Evolutionary conservation across 331 rosid species (phyloP), one percentile per base, ranked within the genome.

Genomic region (Telfairia occidentalis): DNA sequence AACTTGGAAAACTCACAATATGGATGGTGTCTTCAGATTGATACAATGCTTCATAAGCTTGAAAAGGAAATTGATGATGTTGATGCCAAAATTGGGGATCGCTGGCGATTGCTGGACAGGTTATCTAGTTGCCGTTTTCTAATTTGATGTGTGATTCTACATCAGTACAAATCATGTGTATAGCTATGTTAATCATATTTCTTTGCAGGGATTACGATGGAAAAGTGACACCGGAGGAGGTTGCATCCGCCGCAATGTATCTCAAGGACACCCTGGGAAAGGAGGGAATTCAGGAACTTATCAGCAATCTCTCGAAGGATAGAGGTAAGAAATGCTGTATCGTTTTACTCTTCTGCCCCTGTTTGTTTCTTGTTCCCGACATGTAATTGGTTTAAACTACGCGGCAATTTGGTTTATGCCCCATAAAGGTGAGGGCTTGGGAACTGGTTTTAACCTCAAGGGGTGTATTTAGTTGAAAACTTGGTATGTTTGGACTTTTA

Each of bases 1-100:
- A 16, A 50, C 48, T 32, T 72, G 76, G 30, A 15, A 28, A 61
- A 46, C 18, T 28, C 48, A 76, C 38, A 10, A 29, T 76, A 18
- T 76, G 19, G 9, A 29, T 61, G 24, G 32, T 74, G 81, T 60
- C 65, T 65, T 82, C 87, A 94, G 98, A 96, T 94, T 74, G 97
- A 94, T 83, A 84, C 89, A 1, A 88, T 94, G 97, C 98, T 91
- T 80, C 98, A 94, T 60, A 91, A 91, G 82, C 96, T 91, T 70
- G 98, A 91, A 82, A 91, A 90, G 96, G 98, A 91, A 87, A 94
- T 94, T 66, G 97, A 91, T 83, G 96, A 91, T 34, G 98, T 91
- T 58, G 98, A 94, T 86, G 97, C 97, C 9, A 80, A 94, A 83
- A 94, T 94, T 48, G 98, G 98, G 65, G 92, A 94, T 65, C 79